phyloP scores from a whole-genome alignment of 139 green algal genomes.

The Tetradesmus obliquus region DNA sequence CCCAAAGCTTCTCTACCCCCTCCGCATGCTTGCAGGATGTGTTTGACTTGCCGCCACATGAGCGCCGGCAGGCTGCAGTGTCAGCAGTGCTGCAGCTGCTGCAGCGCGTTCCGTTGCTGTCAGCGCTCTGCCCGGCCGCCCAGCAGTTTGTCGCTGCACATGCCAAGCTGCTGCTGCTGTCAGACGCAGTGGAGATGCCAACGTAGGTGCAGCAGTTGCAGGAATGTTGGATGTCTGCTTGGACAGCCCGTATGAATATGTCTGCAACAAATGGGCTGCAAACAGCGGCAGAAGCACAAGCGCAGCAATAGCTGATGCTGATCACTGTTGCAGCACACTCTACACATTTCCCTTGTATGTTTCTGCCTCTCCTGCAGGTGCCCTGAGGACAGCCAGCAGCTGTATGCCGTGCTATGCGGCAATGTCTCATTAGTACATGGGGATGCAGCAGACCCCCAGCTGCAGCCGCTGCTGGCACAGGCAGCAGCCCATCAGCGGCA shows the following conservation, averaged over 20 bases:
- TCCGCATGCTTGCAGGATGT: background rate
- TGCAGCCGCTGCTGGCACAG: constrained; percentile 30
- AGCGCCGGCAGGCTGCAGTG: background rate
- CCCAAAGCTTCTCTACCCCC: too few species aligned
- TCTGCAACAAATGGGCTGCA: too few species aligned
- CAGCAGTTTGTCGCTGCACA: constrained; percentile 14
- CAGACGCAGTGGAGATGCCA: constrained; percentile 24
- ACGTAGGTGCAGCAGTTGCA: background rate
- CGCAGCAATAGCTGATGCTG: background rate
- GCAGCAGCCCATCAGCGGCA: background rate
- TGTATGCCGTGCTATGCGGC: constrained; percentile 27
- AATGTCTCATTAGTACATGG: background rate
- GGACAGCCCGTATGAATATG: too few species aligned
- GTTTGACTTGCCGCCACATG: background rate
- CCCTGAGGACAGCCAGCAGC: background rate
- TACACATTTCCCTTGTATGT: background rate
- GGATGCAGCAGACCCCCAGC: background rate
- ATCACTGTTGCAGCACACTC: too few species aligned
- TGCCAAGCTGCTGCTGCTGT: background rate
- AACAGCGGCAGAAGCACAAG: background rate
- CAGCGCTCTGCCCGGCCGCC: background rate
- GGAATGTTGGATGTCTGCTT: background rate
- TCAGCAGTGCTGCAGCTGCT: constrained; percentile 23
- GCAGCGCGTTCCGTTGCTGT: constrained; percentile 7
- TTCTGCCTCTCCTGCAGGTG: background rate